Percentiles rank a stretch among this genome's conserved stretches.
Conservation (phyloP, 1,139 yeast genomes). For the Kurtzmaniella quercitrusa region DNA sequence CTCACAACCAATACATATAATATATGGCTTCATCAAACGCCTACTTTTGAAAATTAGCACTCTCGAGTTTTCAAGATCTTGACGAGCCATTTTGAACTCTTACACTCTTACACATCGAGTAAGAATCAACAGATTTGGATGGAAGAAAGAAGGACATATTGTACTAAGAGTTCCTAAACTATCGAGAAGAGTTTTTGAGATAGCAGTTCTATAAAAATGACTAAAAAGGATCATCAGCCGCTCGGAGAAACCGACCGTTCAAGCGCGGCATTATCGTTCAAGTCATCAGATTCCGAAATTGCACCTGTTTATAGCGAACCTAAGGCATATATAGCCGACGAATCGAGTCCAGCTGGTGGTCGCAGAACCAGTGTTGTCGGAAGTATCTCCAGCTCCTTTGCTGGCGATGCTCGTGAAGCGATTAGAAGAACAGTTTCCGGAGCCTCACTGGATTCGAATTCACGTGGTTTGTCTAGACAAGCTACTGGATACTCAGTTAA, state of each 20-base stretch:
- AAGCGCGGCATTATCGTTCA: background rate
- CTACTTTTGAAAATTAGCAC: background rate
- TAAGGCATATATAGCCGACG: background rate
- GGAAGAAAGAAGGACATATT: no score
- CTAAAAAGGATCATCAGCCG: background rate
- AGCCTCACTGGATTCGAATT: background rate
- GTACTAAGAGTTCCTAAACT: no score
- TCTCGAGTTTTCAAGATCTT: no score
- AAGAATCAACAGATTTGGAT: background rate
- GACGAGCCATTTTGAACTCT: no score
- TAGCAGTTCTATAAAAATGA: no score
- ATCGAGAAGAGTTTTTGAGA: no score
- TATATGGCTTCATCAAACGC: background rate
- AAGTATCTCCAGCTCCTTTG: background rate
- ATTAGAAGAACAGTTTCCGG: slow-evolving; percentile 1
- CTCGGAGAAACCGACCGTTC: background rate
- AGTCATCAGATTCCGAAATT: background rate
- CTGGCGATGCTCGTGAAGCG: slow-evolving; percentile 1
- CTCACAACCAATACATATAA: background rate
- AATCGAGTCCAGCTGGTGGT: background rate
- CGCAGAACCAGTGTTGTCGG: background rate
- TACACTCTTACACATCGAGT: background rate
- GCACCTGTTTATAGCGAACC: background rate
- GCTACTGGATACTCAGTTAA: slow-evolving; percentile 23
- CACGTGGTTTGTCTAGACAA: slow-evolving; percentile 5